Conservation (phyloP, 805 yeast species). For the Barnettozyma sucrosica region DNA sequence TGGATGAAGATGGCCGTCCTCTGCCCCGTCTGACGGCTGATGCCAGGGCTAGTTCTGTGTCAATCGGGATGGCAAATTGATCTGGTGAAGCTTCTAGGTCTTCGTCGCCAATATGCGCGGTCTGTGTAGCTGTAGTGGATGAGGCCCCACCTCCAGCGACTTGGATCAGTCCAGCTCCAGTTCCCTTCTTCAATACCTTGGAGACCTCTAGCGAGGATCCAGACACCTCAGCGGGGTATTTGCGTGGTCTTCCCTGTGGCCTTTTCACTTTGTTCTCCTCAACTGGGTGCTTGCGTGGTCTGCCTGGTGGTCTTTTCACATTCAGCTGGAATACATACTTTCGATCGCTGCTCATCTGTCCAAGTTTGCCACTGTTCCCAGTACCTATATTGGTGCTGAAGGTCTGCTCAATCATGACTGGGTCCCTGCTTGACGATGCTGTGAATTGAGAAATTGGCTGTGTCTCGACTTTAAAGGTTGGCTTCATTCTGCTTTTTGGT, state of each 20-base stretch:
- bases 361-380: not conserved
- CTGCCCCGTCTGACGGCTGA: conserved; percentile 8
- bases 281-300: conserved; percentile 46
- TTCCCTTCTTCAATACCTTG: conserved; percentile 4
- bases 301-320: conserved; percentile 39
- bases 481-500: conserved; percentile 20
- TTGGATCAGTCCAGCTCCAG: not conserved
- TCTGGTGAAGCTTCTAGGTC: not conserved
- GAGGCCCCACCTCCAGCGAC: not conserved
- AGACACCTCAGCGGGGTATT: conserved; percentile 17
- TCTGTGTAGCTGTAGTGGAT: not conserved
- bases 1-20: conserved; percentile 14
- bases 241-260: conserved; percentile 27
- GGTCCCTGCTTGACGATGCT: conserved; percentile 7
- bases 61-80: conserved; percentile 4
- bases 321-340: conserved; percentile 19
- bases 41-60: conserved; percentile 6
- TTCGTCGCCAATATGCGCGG: not conserved
- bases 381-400: conserved; percentile 8
- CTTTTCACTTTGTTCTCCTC: conserved; percentile 35
- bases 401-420: conserved; percentile 21
- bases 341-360: conserved; percentile 8
- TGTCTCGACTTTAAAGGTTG: conserved; percentile 19
- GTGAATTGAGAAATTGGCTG: conserved; percentile 6
- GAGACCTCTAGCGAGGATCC: not conserved